These are phyloP conservation scores for Trametes sanguinea DNA, from an alignment of 768 basidiomycete genomes.

Conservation along the genomic window DNA sequence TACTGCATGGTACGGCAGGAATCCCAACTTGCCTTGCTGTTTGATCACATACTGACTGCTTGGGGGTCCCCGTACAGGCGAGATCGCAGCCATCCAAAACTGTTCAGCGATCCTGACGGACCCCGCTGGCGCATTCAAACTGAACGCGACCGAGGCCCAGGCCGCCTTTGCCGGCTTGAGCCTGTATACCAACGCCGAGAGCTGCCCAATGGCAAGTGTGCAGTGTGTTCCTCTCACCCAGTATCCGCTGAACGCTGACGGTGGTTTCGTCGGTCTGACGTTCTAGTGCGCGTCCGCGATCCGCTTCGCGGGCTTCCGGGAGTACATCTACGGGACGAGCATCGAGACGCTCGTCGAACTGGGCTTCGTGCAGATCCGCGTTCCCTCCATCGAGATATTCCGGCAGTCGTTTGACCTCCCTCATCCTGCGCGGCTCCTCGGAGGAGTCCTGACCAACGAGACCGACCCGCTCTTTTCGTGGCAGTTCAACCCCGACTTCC, in stretches of 20 bases:
- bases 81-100: constrained; percentile 20
- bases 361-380: constrained; percentile 18
- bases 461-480: constrained; percentile 19
- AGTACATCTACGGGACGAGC: constrained; percentile 21
- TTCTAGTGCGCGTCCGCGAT: constrained; percentile 19
- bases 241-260: not conserved
- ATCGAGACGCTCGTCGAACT: constrained; percentile 12
- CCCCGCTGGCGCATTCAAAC: constrained; percentile 13
- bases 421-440: constrained; percentile 1
- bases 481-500: constrained; percentile 19
- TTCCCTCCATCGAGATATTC: constrained; percentile 19
- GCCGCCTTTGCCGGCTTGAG: constrained; percentile 17
- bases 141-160: constrained; percentile 2
- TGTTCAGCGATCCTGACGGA: constrained; percentile 18
- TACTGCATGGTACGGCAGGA: constrained; percentile 9
- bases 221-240: not conserved
- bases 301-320: constrained; percentile 18
- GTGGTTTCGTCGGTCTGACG: not conserved
- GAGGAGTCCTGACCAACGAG: constrained; percentile 15
- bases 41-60: not conserved
- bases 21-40: too few species aligned
- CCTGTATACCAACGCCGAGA: constrained; percentile 22
- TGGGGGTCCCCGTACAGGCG: not conserved
- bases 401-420: constrained; percentile 17
- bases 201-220: constrained; percentile 17